phyloP scores from a whole-genome alignment of 805 yeast genomes.

The Spathaspora sp. region DNA sequence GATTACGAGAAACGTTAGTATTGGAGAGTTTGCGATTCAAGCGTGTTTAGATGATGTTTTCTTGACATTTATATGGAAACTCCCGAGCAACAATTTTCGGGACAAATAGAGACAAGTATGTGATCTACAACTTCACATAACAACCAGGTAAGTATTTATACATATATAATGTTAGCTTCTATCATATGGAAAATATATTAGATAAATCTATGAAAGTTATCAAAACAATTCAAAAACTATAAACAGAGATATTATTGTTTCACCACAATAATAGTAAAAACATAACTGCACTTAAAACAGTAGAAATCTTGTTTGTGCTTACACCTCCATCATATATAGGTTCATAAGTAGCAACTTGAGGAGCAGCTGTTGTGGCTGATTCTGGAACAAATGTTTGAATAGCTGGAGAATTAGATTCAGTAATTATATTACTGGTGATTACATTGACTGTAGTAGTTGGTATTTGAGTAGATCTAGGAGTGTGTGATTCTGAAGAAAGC shows the following conservation, averaged over 20 bases:
- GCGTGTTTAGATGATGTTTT: neutral
- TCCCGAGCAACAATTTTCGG: neutral
- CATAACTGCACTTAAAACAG: constrained; percentile 21
- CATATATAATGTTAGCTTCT: no score
- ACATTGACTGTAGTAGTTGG: constrained; percentile 22
- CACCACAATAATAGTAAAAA: constrained; percentile 10
- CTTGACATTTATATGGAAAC: neutral
- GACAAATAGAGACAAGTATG: no score
- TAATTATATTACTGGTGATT: constrained; percentile 38
- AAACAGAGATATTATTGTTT: neutral
- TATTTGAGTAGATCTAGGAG: constrained; percentile 1
- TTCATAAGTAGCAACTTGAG: constrained; percentile 8
- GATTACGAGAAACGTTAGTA: constrained; percentile 5
- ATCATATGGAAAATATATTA: neutral
- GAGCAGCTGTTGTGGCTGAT: constrained; percentile 3
- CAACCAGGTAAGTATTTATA: no score
- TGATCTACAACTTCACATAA: no score
- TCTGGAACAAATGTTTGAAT: constrained; percentile 10
- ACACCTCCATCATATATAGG: constrained; percentile 23
- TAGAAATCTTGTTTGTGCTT: constrained; percentile 13
- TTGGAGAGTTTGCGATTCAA: neutral
- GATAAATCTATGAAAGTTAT: constrained; percentile 3
- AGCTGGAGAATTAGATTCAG: constrained; percentile 20
- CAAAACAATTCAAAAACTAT: neutral
- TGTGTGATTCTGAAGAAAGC: constrained; percentile 5